Evolutionary conservation across 169 alveolate species (phyloP).

Genomic region (Sarcocystis neurona): DNA sequence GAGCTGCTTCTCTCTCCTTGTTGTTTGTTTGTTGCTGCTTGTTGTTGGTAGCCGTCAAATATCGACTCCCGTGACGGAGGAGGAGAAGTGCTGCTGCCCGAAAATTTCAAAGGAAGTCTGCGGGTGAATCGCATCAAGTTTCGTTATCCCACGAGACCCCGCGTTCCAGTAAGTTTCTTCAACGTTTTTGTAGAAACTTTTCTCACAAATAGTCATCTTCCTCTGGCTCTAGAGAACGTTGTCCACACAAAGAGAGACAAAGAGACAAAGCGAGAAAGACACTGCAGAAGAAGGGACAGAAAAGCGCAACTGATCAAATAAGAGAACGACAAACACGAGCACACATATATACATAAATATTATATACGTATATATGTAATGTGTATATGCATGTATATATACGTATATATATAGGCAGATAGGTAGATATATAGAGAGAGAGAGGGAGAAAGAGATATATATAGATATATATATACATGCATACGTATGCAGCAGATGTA

Average conservation of each 20-base stretch:
- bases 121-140: constrained; percentile 37
- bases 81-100: constrained; percentile 32
- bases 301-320: too few species aligned
- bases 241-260: too few species aligned
- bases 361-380: too few species aligned
- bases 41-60: constrained; percentile 24
- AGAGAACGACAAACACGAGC: too few species aligned
- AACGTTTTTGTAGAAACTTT: neutral
- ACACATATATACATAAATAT: too few species aligned
- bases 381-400: too few species aligned
- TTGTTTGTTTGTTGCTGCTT: neutral
- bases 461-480: neutral
- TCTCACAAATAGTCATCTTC: too few species aligned
- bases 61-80: constrained; percentile 52
- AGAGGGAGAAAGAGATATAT: neutral
- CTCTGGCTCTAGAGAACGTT: neutral
- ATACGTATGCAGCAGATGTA: neutral
- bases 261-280: too few species aligned
- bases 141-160: constrained; percentile 52
- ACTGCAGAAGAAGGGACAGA: too few species aligned
- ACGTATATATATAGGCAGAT: too few species aligned
- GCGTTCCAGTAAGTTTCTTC: constrained; percentile 22
- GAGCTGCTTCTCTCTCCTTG: neutral
- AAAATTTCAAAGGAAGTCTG: constrained; percentile 1
- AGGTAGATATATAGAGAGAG: too few species aligned